These are phyloP conservation scores for Pleurotus citrinopileatus DNA, from an alignment of 768 basidiomycete genomes.

Conservation along the genomic window DNA sequence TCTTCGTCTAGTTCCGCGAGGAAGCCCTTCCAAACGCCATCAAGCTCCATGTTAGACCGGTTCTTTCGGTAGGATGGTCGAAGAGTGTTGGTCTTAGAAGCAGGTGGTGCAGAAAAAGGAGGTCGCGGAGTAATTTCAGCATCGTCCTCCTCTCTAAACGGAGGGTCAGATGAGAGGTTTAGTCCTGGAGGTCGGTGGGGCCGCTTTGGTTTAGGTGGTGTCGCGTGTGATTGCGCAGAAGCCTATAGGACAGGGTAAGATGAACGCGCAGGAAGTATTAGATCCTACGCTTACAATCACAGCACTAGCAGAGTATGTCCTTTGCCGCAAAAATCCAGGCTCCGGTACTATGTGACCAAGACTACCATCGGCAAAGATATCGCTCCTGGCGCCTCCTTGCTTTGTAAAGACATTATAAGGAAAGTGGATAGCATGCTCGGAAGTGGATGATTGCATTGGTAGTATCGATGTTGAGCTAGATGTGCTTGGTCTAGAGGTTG, in stretches of 20 bases:
- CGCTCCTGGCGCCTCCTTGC: not conserved
- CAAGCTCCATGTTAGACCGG: constrained; percentile 18
- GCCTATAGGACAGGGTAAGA: not conserved
- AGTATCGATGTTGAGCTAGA: constrained; percentile 1
- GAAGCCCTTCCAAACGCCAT: constrained; percentile 27
- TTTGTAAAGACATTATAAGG: not conserved
- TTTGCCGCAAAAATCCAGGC: not conserved
- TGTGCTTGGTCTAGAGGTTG: not conserved
- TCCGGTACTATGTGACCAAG: not conserved
- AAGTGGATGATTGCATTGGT: not conserved
- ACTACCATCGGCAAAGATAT: not conserved
- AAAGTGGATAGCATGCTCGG: not conserved
- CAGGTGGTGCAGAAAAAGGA: constrained; percentile 1
- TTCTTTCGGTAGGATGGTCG: not conserved
- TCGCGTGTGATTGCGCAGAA: not conserved
- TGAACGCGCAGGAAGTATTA: not conserved
- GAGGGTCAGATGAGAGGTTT: not conserved
- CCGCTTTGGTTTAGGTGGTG: constrained; percentile 2
- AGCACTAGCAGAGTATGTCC: not conserved
- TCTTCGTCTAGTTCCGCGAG: constrained; percentile 22
- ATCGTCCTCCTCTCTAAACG: not conserved
- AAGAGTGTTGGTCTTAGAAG: not conserved
- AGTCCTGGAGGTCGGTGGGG: constrained; percentile 1
- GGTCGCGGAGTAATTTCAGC: constrained; percentile 1
- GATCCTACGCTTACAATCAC: not conserved